Percentiles rank a stretch among this genome's conserved stretches.
phyloP scores from a whole-genome alignment of 1,284 basidiomycete genomes.

The Limonomyces culmigenus region DNA sequence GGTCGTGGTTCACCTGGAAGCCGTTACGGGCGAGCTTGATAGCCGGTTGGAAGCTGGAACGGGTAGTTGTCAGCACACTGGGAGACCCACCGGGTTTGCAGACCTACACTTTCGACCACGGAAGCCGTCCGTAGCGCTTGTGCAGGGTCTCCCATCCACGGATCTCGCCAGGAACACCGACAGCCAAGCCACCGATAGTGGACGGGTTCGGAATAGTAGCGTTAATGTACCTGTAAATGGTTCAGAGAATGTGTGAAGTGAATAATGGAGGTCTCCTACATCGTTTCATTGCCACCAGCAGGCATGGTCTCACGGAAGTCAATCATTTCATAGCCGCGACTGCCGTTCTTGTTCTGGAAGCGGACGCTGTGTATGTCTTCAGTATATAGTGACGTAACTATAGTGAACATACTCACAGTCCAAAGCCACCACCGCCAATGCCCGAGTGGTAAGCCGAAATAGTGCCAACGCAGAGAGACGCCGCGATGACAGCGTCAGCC shows the following conservation, averaged over 20 bases:
- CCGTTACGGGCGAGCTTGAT: constrained; percentile 26
- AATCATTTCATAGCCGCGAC: constrained; percentile 15
- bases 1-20: constrained; percentile 25
- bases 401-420: constrained; percentile 5
- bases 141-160: constrained; percentile 31
- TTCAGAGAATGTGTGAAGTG: too few relatives aligned
- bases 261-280: too few relatives aligned
- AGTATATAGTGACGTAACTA: constrained; percentile 22
- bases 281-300: constrained; percentile 22
- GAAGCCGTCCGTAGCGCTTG: constrained; percentile 23
- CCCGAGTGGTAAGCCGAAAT: constrained; percentile 15
- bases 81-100: not conserved
- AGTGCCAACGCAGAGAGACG: constrained; percentile 32
- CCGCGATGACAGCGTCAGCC: constrained; percentile 41
- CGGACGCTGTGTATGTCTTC: constrained; percentile 8
- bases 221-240: too few relatives aligned
- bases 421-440: constrained; percentile 35
- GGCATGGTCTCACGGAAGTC: constrained; percentile 41
- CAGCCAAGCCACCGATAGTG: constrained; percentile 32
- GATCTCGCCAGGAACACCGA: constrained; percentile 39
- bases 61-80: too few relatives aligned
- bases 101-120: constrained; percentile 29
- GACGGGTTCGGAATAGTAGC: constrained; percentile 12
- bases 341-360: constrained; percentile 2
- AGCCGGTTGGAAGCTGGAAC: constrained; percentile 19